A percentile compares a stretch with the other conserved stretches of the same genome.
Evolutionary conservation across 2,329 filamentous ascomycete species (phyloP).

Genomic region (Pseudogymnoascus sp.): DNA sequence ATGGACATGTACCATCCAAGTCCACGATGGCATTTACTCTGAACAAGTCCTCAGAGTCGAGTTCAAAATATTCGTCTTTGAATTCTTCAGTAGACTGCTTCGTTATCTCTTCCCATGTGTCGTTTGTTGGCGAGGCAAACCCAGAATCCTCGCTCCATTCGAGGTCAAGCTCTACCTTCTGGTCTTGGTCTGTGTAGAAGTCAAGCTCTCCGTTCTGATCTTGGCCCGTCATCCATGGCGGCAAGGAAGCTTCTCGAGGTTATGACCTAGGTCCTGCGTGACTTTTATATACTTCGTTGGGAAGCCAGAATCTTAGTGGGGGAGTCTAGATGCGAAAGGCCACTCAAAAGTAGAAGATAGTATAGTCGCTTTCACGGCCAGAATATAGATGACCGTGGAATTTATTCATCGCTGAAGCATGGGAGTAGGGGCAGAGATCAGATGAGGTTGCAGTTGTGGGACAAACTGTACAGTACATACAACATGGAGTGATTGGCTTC

Average conservation of each 20-base stretch:
- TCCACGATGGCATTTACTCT: neutral
- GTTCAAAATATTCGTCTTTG: neutral
- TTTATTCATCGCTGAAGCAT: neutral
- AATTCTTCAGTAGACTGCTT: neutral
- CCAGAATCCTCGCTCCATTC: neutral
- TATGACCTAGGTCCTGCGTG: neutral
- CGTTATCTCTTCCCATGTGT: neutral
- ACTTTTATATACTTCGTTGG: neutral
- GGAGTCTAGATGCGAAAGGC: neutral
- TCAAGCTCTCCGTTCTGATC: neutral
- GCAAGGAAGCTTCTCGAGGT: neutral
- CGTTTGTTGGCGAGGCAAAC: neutral
- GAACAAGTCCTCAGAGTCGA: neutral
- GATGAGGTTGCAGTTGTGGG: neutral
- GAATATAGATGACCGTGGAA: neutral
- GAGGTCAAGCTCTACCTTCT: too few species aligned
- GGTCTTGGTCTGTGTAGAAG: neutral
- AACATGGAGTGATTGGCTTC: neutral
- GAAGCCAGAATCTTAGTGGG: neutral
- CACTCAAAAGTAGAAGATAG: neutral
- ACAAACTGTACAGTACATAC: neutral
- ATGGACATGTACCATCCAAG: neutral
- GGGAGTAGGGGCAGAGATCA: neutral
- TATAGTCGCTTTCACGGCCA: neutral
- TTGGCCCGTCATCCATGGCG: neutral